Conservation (phyloP, 106 monocot species). For the Apostasia ramifera region DNA sequence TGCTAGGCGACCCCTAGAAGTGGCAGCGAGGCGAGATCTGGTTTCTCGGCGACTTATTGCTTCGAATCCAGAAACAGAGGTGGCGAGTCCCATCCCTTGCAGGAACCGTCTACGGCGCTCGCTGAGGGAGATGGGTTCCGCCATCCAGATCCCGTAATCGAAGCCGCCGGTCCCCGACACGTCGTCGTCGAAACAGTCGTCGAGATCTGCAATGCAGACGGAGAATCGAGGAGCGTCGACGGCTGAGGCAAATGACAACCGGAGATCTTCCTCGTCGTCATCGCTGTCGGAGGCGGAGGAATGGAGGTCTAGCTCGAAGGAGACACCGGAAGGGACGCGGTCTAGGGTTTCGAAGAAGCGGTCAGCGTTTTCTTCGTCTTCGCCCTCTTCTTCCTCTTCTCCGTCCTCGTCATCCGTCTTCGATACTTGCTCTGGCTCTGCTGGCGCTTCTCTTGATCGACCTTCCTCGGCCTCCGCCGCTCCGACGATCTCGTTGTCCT, state of each 20-base stretch:
- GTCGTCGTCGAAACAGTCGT: constrained; percentile 10
- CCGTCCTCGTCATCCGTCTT: constrained; percentile 1
- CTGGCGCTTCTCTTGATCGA: background rate
- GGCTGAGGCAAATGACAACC: constrained; percentile 87
- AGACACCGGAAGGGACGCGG: constrained; percentile 60
- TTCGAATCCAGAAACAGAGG: background rate
- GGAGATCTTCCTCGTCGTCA: constrained; percentile 38
- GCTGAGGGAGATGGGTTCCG: constrained; percentile 50
- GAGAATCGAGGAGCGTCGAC: constrained; percentile 34
- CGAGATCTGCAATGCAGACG: constrained; percentile 3
- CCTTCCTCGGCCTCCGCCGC: too few species aligned
- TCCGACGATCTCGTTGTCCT: background rate
- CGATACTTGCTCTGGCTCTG: background rate
- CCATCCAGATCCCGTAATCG: constrained; percentile 79
- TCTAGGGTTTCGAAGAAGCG: constrained; percentile 73
- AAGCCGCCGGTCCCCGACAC: constrained; percentile 7
- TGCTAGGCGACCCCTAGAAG: background rate
- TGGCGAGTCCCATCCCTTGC: constrained; percentile 72
- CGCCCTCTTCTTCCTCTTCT: constrained; percentile 4
- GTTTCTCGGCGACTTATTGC: background rate
- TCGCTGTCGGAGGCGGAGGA: constrained; percentile 41
- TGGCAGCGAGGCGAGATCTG: background rate
- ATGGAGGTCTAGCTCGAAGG: constrained; percentile 32
- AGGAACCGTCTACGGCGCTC: constrained; percentile 72
- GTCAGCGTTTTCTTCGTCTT: constrained; percentile 19